phyloP scores from a whole-genome alignment of 176 grass and related monocot genomes.

The Panicum miliaceum region DNA sequence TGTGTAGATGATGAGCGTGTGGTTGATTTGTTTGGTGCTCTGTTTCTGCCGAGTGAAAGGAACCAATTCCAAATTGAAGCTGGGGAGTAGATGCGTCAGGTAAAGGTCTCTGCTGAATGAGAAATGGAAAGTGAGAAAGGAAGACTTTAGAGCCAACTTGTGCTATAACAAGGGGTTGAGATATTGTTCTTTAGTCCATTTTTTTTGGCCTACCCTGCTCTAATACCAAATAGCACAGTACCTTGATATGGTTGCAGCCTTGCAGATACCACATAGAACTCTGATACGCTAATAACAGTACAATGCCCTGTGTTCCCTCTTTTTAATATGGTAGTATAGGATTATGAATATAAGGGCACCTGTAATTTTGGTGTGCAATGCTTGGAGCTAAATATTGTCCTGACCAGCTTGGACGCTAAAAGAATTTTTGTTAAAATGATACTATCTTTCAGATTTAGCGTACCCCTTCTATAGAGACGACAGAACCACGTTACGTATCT shows the following conservation, averaged over 20 bases:
- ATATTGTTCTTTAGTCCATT: not conserved
- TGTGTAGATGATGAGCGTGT: not conserved
- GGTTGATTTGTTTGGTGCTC: not conserved
- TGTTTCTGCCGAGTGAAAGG: not conserved
- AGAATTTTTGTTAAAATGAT: not conserved
- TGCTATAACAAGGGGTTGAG: not conserved
- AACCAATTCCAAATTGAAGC: not conserved
- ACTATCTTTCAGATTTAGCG: not conserved
- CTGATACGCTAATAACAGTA: not conserved
- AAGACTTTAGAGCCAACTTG: not conserved
- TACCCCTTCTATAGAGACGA: not conserved
- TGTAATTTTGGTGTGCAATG: not conserved
- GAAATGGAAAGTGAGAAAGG: not conserved
- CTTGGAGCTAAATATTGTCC: not conserved
- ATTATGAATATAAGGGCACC: not conserved
- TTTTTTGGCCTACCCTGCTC: not conserved
- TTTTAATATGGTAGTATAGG: not conserved
- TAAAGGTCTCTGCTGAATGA: not conserved
- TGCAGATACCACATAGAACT: not conserved
- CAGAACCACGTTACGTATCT: not conserved
- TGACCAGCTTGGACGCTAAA: not conserved
- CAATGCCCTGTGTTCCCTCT: not conserved
- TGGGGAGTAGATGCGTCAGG: not conserved
- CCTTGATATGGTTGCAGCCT: not conserved
- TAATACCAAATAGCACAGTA: not conserved